These are phyloP conservation scores for Avena sativa DNA, from an alignment of 176 grass and related monocot species.

Conservation along the genomic window DNA sequence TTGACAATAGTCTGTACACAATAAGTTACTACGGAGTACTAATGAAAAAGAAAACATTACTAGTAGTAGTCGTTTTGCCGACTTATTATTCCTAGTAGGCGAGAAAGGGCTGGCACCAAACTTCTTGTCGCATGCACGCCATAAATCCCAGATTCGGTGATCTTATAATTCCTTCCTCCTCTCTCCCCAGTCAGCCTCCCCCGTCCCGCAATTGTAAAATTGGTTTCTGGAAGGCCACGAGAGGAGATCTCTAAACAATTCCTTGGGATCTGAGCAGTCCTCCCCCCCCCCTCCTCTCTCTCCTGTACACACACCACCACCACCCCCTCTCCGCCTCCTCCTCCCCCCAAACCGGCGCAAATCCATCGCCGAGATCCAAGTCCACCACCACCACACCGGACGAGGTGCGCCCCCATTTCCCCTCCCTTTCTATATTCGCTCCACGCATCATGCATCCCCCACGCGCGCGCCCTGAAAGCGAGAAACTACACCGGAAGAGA, in stretches of 20 bases:
- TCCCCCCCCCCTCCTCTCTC: not conserved
- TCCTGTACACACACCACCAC: not conserved
- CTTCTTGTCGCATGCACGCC: no score
- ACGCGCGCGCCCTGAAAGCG: constrained; percentile 1
- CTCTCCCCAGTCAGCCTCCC: no score
- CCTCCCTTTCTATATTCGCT: constrained; percentile 26
- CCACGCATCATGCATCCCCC: not conserved
- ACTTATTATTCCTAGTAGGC: no score
- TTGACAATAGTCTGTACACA: no score
- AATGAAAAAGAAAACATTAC: no score
- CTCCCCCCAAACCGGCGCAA: constrained; percentile 59
- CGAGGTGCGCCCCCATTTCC: constrained; percentile 23
- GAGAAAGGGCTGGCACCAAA: no score
- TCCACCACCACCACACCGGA: constrained; percentile 47
- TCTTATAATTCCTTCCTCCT: constrained; percentile 2
- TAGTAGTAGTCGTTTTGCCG: no score
- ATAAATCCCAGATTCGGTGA: not conserved
- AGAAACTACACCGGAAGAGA: not conserved
- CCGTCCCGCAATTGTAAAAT: constrained; percentile 31
- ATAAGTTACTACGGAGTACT: no score
- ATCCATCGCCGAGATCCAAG: constrained; percentile 60
- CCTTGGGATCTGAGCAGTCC: constrained; percentile 50
- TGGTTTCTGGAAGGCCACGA: constrained; percentile 14
- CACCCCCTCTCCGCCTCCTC: not conserved
- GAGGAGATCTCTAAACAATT: constrained; percentile 14